Evolutionary conservation across 495 filamentous ascomycete genomes (phyloP).

Genomic region (Neurospora terricola): DNA sequence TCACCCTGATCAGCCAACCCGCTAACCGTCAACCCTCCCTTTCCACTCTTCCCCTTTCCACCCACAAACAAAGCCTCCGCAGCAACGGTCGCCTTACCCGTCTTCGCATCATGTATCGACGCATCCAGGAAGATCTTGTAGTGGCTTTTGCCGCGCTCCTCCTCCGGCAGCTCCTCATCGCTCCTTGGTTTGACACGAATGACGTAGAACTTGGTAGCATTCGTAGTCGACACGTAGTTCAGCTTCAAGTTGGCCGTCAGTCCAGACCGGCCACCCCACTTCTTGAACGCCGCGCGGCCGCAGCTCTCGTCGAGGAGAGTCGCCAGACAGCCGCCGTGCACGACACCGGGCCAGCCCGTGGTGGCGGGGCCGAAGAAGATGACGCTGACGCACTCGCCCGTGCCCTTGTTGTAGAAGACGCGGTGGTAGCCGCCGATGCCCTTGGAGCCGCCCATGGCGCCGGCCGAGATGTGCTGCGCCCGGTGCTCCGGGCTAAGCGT

Average conservation of each 20-base stretch:
- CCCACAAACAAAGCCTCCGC: constrained; percentile 55
- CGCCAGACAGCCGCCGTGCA: constrained; percentile 66
- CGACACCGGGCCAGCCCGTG: constrained; percentile 65
- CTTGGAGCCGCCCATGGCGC: constrained; percentile 29
- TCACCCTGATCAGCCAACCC: neutral
- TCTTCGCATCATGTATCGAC: constrained; percentile 26
- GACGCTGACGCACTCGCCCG: constrained; percentile 38
- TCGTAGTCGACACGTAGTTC: constrained; percentile 49
- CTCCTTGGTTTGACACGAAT: constrained; percentile 39
- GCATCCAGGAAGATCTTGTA: constrained; percentile 51
- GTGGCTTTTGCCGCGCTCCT: constrained; percentile 38
- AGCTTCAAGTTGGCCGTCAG: constrained; percentile 59
- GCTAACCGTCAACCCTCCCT: neutral
- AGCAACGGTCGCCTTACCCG: constrained; percentile 42
- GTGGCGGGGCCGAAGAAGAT: constrained; percentile 54
- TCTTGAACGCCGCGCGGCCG: constrained; percentile 40
- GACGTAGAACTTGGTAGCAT: constrained; percentile 53
- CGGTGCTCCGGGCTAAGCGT: constrained; percentile 30
- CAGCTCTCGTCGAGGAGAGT: constrained; percentile 62
- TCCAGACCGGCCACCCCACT: constrained; percentile 33
- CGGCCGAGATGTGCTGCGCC: constrained; percentile 32
- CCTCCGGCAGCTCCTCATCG: constrained; percentile 18
- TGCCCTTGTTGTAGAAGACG: constrained; percentile 30
- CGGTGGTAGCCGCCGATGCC: constrained; percentile 42
- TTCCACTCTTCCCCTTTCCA: constrained; percentile 7